Evolutionary conservation across 805 yeast genomes (phyloP).

Genomic region (Candida insectorum): DNA sequence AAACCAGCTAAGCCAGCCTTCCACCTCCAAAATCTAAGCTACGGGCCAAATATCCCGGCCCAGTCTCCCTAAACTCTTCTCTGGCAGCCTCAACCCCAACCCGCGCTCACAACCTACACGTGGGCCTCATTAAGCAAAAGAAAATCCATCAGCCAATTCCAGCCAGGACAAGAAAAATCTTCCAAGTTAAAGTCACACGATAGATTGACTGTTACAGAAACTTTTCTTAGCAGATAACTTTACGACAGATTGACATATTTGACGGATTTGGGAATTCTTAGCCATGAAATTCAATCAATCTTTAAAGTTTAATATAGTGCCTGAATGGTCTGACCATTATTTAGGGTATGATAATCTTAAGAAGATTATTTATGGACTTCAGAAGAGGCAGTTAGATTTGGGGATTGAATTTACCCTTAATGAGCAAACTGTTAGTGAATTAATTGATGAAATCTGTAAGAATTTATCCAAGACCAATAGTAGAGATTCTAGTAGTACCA

Average conservation of each 20-base stretch:
- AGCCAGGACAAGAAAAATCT: slow-evolving; percentile 6
- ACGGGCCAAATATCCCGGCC: too few species aligned
- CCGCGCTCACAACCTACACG: slow-evolving; percentile 2
- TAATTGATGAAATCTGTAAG: slow-evolving; percentile 4
- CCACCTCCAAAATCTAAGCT: too few species aligned
- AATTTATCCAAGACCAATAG: slow-evolving; percentile 5
- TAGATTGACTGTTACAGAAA: slow-evolving; percentile 6
- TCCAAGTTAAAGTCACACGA: slow-evolving; percentile 11
- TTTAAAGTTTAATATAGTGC: slow-evolving; percentile 50
- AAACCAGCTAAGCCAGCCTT: too few species aligned
- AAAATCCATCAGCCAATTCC: not conserved
- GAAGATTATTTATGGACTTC: slow-evolving; percentile 53
- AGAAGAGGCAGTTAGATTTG: slow-evolving; percentile 31
- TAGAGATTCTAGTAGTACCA: slow-evolving; percentile 1
- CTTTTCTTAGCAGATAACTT: too few species aligned
- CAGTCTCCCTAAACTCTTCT: too few species aligned
- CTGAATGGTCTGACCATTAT: slow-evolving; percentile 50
- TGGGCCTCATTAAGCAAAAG: slow-evolving; percentile 3
- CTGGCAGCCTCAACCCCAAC: too few species aligned
- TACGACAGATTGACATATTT: slow-evolving; percentile 6
- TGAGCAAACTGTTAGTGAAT: slow-evolving; percentile 2
- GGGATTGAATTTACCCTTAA: slow-evolving; percentile 8
- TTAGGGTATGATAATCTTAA: slow-evolving; percentile 49
- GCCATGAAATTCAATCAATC: slow-evolving; percentile 51
- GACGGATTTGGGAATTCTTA: not conserved